Base-by-base conservation (phyloP, 2,329 filamentous ascomycete species). In the Sclerotinia borealis region DNA sequence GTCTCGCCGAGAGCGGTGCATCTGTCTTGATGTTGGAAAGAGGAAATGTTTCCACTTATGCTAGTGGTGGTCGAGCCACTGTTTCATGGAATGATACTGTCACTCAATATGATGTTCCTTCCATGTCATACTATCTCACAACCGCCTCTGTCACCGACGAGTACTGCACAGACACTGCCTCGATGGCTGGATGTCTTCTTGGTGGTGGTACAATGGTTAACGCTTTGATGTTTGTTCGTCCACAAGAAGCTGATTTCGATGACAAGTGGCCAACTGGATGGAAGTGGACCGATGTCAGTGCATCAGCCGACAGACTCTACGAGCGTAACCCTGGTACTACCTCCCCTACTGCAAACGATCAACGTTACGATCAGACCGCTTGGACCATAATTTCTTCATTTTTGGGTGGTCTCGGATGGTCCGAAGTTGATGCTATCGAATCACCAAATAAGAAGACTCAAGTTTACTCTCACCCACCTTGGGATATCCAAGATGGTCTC, bases 121-220 rank as follows among this genome's bases (percentile, higher is more conserved):
- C 59, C 10, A 56, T 61, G 59, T 13, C 59, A 17, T 61, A 61
- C 41, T 61, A 61, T 43, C 59, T 61, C 17, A 55, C 59, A 25
- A 29, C 39, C 15, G 59, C 59, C 10, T 22, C 37, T n/a, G 41
- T 45, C 29, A 37, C 27, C 13, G 61, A 59, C 2, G 67, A 68
- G 49, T 69, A 70, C 71, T 85, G 84, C 31, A 67, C 68, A 34
- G 69, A 71, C 55, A 66, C 64, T 50, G 86, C 87, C 61, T 83
- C 87, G 67, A 89, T 89, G 85, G 85, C 86, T 17, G 87, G 86
- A 19, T 90, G 88, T 67, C 78, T 90, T 29, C 80, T 90, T 4
- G 88, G 88, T 52, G 88, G 88, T 63, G 69, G 68, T 51, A 72
- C 70, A 4, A 69, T 68, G 61, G 67, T 90, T 70, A 90, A 90